Conservation (phyloP, 2,329 filamentous ascomycete genomes). For the Hypocreales sp. region DNA sequence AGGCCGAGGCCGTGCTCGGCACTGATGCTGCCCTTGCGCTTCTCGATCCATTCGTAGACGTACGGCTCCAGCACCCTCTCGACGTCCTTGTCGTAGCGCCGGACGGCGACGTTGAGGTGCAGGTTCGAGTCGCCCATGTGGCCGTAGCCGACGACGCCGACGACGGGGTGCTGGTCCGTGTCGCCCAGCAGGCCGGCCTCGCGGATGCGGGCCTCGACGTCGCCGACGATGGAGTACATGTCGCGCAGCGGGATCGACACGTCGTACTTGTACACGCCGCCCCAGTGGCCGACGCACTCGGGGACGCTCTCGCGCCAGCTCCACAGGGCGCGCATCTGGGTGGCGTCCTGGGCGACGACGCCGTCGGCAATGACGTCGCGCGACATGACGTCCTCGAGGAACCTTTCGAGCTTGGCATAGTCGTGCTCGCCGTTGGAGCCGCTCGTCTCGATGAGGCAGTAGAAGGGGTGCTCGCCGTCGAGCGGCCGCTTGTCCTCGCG, state of each 20-base stretch:
- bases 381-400: slow-evolving; percentile 84
- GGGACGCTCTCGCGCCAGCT: slow-evolving; percentile 86
- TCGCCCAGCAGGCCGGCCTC: slow-evolving; percentile 65
- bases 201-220: slow-evolving; percentile 57
- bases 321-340: slow-evolving; percentile 77
- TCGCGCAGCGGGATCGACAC: slow-evolving; percentile 82
- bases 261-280: slow-evolving; percentile 97
- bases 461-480: slow-evolving; percentile 77
- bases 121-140: slow-evolving; percentile 97
- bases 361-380: slow-evolving; percentile 79
- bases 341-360: slow-evolving; percentile 84
- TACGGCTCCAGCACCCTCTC: slow-evolving; percentile 84
- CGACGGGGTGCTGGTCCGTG: slow-evolving; percentile 59
- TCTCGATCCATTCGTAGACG: slow-evolving; percentile 92
- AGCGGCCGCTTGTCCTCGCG: slow-evolving; percentile 68
- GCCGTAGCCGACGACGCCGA: slow-evolving; percentile 88
- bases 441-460: slow-evolving; percentile 92
- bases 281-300: slow-evolving; percentile 77
- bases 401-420: slow-evolving; percentile 74
- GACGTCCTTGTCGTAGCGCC: slow-evolving; percentile 72
- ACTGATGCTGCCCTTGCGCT: slow-evolving; percentile 82
- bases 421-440: slow-evolving; percentile 92
- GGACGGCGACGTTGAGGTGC: slow-evolving; percentile 77
- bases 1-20: slow-evolving; percentile 90
- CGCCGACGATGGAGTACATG: slow-evolving; percentile 80